Base-by-base conservation (phyloP, 768 basidiomycete species). In the Russula brevipes region DNA sequence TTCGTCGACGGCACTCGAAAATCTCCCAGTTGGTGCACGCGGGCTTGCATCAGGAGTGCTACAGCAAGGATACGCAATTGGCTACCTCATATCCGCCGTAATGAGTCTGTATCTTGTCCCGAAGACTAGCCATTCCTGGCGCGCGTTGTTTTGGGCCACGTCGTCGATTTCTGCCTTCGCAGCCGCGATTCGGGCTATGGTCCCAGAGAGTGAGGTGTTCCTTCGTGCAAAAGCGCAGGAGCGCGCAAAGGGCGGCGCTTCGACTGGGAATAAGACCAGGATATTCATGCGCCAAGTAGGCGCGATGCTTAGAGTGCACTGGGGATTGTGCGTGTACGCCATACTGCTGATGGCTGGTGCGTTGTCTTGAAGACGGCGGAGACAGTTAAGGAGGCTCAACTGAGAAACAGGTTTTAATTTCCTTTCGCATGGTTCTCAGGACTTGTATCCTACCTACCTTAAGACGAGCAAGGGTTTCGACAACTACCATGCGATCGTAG, bases 21-120 rank as follows among this genome's bases (percentile, higher is more conserved):
- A 91, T 72, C 80, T 96, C 10, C 94, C 94, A 0, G 85, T 89
- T 36, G 88, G 90, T 70, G 81, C 85, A 16, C 89, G 95, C 72
- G 96, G 96, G 24, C 76, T 97, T 2, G 87, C 86, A 3, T 87
- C 85, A 30, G 95, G 95, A 14, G 75, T 96, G 52, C 73, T 98
- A 6, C 95, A 97, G 69, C 84, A 95, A 71, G 94, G 92, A 16
- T 95, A 96, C 69, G 90, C 92, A 0, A 81, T 86, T 12, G 94
- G 94, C 1, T 95, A 87, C 72, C 83, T 96, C 8, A 67, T 97
- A 60, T 90, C 92, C 0, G 89, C 93, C 0, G 83, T 89, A 51
- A 82, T 95, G 77, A 93, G 94, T 70, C 78, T 95, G 24, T 80
- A 75, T 3, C 76, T 89, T 30, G 90, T 77, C 11, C 74, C 75